Conservation (phyloP, 148 eudicot species). For the Rheum nobile region DNA sequence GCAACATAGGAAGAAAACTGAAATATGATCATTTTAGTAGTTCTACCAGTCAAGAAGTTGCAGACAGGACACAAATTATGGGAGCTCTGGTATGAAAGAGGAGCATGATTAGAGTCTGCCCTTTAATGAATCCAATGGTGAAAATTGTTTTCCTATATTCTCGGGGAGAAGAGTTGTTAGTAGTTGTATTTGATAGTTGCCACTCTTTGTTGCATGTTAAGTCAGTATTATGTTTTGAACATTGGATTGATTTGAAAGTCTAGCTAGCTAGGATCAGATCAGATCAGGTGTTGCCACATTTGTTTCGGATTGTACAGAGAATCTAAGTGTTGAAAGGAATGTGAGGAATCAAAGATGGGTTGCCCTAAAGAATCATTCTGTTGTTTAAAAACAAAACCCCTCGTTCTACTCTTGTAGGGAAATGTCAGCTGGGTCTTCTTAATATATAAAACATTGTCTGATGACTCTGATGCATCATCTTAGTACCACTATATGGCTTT, state of each 20-base stretch:
- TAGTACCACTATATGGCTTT: too few species aligned
- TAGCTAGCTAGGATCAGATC: slow-evolving; percentile 3
- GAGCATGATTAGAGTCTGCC: background rate
- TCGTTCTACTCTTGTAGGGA: background rate
- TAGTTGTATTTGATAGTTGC: background rate
- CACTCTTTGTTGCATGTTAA: background rate
- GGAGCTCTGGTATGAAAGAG: background rate
- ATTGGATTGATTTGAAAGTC: slow-evolving; percentile 1
- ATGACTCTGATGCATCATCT: too few species aligned
- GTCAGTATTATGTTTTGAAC: background rate
- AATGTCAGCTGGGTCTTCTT: too few species aligned
- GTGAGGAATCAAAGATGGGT: background rate
- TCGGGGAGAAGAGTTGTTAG: background rate
- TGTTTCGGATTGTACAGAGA: slow-evolving; percentile 2
- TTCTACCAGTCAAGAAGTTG: background rate
- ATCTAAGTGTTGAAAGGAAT: background rate
- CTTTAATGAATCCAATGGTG: background rate
- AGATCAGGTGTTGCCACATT: background rate
- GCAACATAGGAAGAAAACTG: background rate
- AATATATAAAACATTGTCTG: too few species aligned
- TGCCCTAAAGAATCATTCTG: background rate
- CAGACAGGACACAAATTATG: background rate
- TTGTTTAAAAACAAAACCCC: background rate
- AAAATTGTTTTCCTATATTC: background rate
- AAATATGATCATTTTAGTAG: background rate